Evolutionary conservation across 2,329 filamentous ascomycete species (phyloP).

Genomic region (Gremmenia infestans): DNA sequence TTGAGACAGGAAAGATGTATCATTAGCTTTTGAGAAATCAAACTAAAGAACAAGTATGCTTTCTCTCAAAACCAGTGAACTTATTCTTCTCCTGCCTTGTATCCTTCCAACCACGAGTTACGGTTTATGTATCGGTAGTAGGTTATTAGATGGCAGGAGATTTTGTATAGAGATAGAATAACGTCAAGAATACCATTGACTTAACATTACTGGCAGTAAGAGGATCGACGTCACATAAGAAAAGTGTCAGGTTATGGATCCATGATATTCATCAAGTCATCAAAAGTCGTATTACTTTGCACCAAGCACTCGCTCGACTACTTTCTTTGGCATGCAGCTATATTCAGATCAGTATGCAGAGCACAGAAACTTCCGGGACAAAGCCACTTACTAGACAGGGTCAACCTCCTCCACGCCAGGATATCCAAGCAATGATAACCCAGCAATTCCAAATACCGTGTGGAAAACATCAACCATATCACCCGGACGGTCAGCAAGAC

Average conservation of each 20-base stretch:
- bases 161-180: not conserved
- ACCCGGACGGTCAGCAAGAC: slow-evolving; percentile 83
- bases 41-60: slow-evolving; percentile 17
- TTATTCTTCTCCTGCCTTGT: slow-evolving; percentile 65
- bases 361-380: not conserved
- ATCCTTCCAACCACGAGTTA: slow-evolving; percentile 54
- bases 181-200: not conserved
- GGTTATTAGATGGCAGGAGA: slow-evolving; percentile 70
- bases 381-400: slow-evolving; percentile 66
- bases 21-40: slow-evolving; percentile 20
- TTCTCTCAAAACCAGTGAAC: slow-evolving; percentile 36
- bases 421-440: slow-evolving; percentile 76
- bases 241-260: not conserved
- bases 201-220: not conserved
- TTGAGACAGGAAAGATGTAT: slow-evolving; percentile 4
- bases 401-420: slow-evolving; percentile 76
- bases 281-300: slow-evolving; percentile 23
- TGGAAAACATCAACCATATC: slow-evolving; percentile 98
- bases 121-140: slow-evolving; percentile 37
- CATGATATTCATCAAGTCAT: not conserved
- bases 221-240: not conserved
- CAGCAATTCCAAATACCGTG: slow-evolving; percentile 83
- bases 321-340: slow-evolving; percentile 67
- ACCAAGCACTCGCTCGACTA: slow-evolving; percentile 55
- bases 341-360: slow-evolving; percentile 13